phyloP scores from a whole-genome alignment of 2,329 filamentous ascomycete species.

The Torrubiellomyces zombiae region DNA sequence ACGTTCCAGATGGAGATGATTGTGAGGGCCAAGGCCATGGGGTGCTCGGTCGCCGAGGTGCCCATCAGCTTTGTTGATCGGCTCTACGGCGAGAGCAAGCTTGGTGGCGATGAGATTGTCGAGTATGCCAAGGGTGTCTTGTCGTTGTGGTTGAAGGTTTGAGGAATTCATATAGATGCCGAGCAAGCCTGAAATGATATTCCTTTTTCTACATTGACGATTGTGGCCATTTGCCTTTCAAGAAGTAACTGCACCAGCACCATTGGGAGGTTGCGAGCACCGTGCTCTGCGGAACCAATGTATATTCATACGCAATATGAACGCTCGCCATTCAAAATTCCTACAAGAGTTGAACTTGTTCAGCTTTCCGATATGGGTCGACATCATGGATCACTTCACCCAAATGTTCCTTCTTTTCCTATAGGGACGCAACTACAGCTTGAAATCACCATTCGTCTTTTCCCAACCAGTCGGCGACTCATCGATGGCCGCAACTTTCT shows the following conservation, averaged over 20 bases:
- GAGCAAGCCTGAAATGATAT: no score
- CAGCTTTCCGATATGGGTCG: no score
- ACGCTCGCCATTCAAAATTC: no score
- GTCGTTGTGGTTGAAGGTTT: constrained; percentile 63
- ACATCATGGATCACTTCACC: no score
- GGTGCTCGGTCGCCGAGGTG: constrained; percentile 83
- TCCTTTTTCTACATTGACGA: constrained; percentile 27
- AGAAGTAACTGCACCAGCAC: no score
- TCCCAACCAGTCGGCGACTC: constrained; percentile 48
- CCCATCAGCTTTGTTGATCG: constrained; percentile 94
- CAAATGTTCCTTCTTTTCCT: no score
- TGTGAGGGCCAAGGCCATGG: constrained; percentile 92
- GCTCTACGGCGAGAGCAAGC: constrained; percentile 86
- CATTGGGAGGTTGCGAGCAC: no score
- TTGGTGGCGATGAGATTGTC: constrained; percentile 88
- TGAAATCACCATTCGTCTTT: constrained; percentile 57
- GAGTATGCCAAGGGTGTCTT: constrained; percentile 85
- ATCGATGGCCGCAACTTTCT: constrained; percentile 46
- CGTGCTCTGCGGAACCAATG: no score
- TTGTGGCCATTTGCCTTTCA: no score
- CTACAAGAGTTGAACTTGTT: no score
- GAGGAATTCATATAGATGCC: no score
- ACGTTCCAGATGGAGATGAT: constrained; percentile 99
- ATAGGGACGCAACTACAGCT: constrained; percentile 32
- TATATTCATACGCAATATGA: no score